These are phyloP conservation scores for Coemansia sp. DNA, from an alignment of 192 early-diverging fungal species.

Conservation along the genomic window DNA sequence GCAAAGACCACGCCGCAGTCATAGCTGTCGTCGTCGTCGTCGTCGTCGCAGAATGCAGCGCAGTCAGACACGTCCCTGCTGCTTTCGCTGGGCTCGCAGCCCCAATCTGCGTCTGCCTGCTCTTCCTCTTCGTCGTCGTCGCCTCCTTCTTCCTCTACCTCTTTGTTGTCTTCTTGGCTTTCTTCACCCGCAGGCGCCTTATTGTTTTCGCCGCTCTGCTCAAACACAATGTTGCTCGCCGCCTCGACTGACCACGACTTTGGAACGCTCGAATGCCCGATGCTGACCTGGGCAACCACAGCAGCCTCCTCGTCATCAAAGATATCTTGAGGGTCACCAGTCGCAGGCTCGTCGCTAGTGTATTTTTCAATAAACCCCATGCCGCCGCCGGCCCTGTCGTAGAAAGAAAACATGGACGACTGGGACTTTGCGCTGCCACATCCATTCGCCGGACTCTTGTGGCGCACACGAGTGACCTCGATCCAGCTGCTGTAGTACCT, in stretches of 20 bases:
- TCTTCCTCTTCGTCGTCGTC: not conserved
- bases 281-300: conserved; percentile 22
- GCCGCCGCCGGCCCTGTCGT: conserved; percentile 12
- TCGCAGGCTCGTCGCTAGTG: conserved; percentile 18
- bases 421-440: conserved; percentile 6
- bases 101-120: not conserved
- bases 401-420: not conserved
- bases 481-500: conserved; percentile 93
- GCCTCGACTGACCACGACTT: conserved; percentile 11
- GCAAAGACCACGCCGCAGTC: conserved; percentile 6
- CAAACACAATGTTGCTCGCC: conserved; percentile 25
- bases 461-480: conserved; percentile 58
- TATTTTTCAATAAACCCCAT: conserved; percentile 32
- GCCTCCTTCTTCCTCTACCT: not conserved
- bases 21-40: conserved; percentile 1
- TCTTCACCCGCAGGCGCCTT: not conserved
- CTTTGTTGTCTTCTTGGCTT: too few species aligned
- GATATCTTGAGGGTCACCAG: not conserved
- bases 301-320: conserved; percentile 9
- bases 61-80: not conserved
- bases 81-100: too few species aligned
- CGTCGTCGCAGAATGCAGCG: not conserved
- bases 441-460: not conserved
- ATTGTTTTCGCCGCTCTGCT: conserved; percentile 8
- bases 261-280: conserved; percentile 23